Conservation (phyloP, 257 asterid species). For the Salvia rosmarinus region DNA sequence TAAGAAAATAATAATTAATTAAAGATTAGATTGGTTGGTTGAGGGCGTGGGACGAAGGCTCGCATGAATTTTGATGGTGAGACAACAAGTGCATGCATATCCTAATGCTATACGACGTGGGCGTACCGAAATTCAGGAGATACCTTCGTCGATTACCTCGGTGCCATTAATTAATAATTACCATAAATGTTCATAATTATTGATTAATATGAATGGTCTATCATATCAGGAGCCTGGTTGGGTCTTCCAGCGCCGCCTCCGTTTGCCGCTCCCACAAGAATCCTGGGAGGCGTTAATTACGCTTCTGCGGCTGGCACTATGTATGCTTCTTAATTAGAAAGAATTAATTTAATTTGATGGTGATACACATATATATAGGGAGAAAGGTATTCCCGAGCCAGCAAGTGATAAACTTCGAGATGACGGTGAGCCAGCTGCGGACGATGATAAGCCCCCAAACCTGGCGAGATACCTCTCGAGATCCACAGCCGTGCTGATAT, state of each 20-base stretch:
- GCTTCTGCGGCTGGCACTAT: conserved; percentile 92
- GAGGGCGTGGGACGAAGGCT: conserved; percentile 9
- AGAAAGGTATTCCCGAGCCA: conserved; percentile 67
- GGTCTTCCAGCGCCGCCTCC: conserved; percentile 86
- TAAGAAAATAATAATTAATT: neutral
- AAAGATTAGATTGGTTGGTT: neutral
- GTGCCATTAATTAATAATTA: too few species aligned
- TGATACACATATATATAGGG: conserved; percentile 46
- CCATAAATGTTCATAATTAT: too few species aligned
- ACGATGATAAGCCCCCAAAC: conserved; percentile 49
- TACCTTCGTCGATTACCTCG: conserved; percentile 68
- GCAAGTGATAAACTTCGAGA: conserved; percentile 81
- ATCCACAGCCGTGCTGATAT: conserved; percentile 61
- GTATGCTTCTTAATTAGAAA: conserved; percentile 37
- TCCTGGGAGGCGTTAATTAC: conserved; percentile 78
- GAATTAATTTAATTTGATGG: too few species aligned
- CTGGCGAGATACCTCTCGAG: conserved; percentile 51
- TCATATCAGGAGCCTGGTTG: conserved; percentile 65
- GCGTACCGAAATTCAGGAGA: conserved; percentile 39
- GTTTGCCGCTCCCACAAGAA: conserved; percentile 66
- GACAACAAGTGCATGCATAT: conserved; percentile 33
- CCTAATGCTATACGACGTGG: conserved; percentile 21
- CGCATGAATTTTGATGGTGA: conserved; percentile 40
- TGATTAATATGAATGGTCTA: too few species aligned
- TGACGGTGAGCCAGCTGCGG: conserved; percentile 60